These are phyloP conservation scores for Mycena metata DNA, from an alignment of 768 basidiomycete species.

Conservation along the genomic window DNA sequence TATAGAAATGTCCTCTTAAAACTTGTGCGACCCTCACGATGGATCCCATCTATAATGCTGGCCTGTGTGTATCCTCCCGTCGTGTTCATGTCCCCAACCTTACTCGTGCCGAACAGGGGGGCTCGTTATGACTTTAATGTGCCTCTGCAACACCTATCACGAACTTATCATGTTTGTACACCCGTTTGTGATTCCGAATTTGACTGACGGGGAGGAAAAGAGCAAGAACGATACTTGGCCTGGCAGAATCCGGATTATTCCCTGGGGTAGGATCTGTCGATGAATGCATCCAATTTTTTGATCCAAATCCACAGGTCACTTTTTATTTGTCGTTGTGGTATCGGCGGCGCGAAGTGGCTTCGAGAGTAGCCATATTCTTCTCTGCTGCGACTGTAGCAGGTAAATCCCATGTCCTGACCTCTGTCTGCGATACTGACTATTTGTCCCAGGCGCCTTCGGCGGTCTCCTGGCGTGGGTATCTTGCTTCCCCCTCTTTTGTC, in stretches of 20 bases:
- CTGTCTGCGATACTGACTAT: background rate
- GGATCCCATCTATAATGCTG: slow-evolving; percentile 47
- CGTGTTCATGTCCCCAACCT: too few species aligned
- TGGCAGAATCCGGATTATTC: slow-evolving; percentile 57
- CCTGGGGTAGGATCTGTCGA: slow-evolving; percentile 48
- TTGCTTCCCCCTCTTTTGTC: background rate
- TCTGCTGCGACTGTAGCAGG: slow-evolving; percentile 48
- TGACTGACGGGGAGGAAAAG: too few species aligned
- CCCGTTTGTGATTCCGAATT: too few species aligned
- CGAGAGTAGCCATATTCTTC: slow-evolving; percentile 25
- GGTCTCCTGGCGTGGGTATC: slow-evolving; percentile 62
- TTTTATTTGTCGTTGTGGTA: slow-evolving; percentile 73
- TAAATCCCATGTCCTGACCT: slow-evolving; percentile 36
- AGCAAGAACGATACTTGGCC: too few species aligned
- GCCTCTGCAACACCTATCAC: slow-evolving; percentile 43
- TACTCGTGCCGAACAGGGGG: slow-evolving; percentile 33
- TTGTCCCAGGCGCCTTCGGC: slow-evolving; percentile 45
- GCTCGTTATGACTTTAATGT: slow-evolving; percentile 48
- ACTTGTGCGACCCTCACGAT: slow-evolving; percentile 44
- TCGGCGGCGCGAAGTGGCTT: slow-evolving; percentile 66
- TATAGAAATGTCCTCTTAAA: slow-evolving; percentile 45
- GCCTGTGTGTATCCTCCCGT: slow-evolving; percentile 37
- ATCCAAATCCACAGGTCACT: slow-evolving; percentile 46
- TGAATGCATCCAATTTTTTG: background rate
- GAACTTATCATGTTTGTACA: slow-evolving; percentile 41